Percentiles rank a stretch among this genome's conserved stretches.
These are phyloP conservation scores for Acorus gramineus DNA, from an alignment of 106 monocot species.

Conservation along the genomic window DNA sequence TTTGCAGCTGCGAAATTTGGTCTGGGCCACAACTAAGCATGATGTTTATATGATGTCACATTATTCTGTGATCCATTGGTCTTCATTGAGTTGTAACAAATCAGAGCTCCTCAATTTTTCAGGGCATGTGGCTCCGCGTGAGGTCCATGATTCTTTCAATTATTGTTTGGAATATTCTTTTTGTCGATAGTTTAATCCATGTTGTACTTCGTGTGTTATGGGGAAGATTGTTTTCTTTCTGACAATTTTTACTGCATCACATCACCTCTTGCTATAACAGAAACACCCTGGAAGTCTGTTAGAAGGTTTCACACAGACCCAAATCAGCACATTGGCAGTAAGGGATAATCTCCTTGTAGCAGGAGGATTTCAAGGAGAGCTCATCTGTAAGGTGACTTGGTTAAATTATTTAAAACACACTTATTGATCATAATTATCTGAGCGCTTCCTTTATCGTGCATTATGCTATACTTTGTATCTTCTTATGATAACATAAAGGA, in stretches of 20 bases:
- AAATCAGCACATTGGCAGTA: constrained; percentile 48
- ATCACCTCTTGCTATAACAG: constrained; percentile 8
- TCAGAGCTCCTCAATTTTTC: constrained; percentile 32
- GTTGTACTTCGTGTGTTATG: not conserved
- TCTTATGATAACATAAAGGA: no score
- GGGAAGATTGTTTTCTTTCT: no score
- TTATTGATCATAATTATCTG: not conserved
- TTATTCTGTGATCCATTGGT: constrained; percentile 42
- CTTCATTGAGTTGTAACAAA: constrained; percentile 15
- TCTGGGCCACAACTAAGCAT: constrained; percentile 29
- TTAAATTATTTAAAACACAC: not conserved
- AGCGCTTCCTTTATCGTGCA: no score
- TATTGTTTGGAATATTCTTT: not conserved
- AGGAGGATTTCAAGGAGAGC: constrained; percentile 61
- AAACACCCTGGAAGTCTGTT: constrained; percentile 41
- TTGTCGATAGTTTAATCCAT: not conserved
- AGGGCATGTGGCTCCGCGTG: constrained; percentile 40
- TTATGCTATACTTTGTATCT: no score
- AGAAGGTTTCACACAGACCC: constrained; percentile 28
- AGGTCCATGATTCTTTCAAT: constrained; percentile 12
- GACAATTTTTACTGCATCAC: no score
- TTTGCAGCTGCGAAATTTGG: constrained; percentile 39
- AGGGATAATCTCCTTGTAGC: constrained; percentile 45
- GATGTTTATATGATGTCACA: constrained; percentile 41
- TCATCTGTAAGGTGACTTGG: constrained; percentile 48